These are phyloP conservation scores for Apiotrichum sp. DNA, from an alignment of 1,284 basidiomycete genomes.

Conservation along the genomic window DNA sequence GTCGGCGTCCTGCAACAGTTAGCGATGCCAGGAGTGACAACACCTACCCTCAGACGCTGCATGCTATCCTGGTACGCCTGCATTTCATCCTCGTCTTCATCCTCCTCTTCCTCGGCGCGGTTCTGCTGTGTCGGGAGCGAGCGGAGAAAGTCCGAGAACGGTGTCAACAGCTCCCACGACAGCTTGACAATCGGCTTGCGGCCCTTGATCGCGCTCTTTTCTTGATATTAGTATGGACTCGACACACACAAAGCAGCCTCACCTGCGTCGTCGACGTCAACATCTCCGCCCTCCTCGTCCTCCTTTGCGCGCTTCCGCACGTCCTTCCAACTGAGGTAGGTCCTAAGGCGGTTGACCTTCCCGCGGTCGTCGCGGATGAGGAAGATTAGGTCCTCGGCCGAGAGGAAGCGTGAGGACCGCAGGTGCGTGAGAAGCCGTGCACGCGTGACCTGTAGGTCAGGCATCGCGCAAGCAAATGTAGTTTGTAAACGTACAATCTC, in stretches of 20 bases:
- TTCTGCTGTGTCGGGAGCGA: conserved; percentile 32
- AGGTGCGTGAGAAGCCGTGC: conserved; percentile 76
- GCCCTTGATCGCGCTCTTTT: conserved; percentile 73
- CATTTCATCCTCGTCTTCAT: conserved; percentile 92
- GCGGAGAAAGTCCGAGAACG: conserved; percentile 77
- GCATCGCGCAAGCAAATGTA: not conserved
- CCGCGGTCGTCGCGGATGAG: conserved; percentile 90
- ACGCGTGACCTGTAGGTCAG: conserved; percentile 66
- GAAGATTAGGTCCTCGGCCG: conserved; percentile 92
- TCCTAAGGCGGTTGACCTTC: conserved; percentile 86
- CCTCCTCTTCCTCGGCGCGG: conserved; percentile 65
- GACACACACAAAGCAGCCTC: conserved; percentile 32
- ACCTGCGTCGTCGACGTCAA: conserved; percentile 55
- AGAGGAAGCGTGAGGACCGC: conserved; percentile 75
- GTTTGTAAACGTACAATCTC: conserved; percentile 62
- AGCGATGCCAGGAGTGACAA: not conserved
- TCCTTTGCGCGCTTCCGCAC: conserved; percentile 94
- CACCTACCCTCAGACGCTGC: conserved; percentile 65
- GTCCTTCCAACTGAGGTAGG: conserved; percentile 97
- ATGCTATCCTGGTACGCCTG: conserved; percentile 94
- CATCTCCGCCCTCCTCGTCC: conserved; percentile 56
- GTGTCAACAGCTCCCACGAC: conserved; percentile 90
- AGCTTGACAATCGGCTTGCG: conserved; percentile 92
- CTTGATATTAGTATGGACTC: conserved; percentile 43
- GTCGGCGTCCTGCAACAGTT: conserved; percentile 77